Conservation (phyloP, 768 basidiomycete genomes). For the Lentinus brumalis region DNA sequence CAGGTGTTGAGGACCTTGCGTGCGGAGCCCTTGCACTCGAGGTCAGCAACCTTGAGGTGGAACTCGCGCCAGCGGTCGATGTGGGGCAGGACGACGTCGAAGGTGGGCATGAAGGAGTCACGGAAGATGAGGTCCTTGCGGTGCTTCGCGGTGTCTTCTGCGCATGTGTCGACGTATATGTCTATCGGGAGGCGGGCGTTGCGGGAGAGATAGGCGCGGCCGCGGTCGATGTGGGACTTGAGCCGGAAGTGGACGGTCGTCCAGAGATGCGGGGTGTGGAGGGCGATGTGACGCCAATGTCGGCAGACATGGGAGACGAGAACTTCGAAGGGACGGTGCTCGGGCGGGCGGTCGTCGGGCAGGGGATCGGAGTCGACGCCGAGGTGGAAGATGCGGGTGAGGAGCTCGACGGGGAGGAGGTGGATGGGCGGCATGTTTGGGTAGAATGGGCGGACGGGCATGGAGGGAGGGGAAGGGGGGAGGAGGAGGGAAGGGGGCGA, state of each 20-base stretch:
- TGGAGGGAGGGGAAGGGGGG: constrained; percentile 1
- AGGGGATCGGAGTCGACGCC: constrained; percentile 46
- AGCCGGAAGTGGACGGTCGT: constrained; percentile 56
- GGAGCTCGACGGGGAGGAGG: constrained; percentile 36
- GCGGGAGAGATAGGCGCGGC: constrained; percentile 46
- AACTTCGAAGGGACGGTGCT: constrained; percentile 52
- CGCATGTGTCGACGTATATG: constrained; percentile 60
- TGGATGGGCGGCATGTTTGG: constrained; percentile 26
- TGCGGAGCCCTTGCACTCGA: constrained; percentile 57
- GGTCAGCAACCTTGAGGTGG: constrained; percentile 59
- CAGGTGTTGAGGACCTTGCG: constrained; percentile 52
- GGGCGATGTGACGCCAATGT: constrained; percentile 57
- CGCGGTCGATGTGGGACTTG: constrained; percentile 50
- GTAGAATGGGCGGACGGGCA: constrained; percentile 8
- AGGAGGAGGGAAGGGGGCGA: background rate
- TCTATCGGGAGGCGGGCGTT: constrained; percentile 39
- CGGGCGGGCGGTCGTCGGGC: constrained; percentile 45
- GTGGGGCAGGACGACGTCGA: constrained; percentile 38
- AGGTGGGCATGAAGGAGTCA: constrained; percentile 48
- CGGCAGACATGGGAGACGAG: constrained; percentile 59
- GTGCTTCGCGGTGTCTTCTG: constrained; percentile 47
- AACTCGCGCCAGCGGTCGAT: constrained; percentile 60
- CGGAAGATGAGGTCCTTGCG: constrained; percentile 55
- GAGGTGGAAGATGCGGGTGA: constrained; percentile 48
- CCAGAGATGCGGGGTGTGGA: constrained; percentile 53